Base-by-base conservation (phyloP, 2,329 filamentous ascomycete species). In the Fusarium sp. region DNA sequence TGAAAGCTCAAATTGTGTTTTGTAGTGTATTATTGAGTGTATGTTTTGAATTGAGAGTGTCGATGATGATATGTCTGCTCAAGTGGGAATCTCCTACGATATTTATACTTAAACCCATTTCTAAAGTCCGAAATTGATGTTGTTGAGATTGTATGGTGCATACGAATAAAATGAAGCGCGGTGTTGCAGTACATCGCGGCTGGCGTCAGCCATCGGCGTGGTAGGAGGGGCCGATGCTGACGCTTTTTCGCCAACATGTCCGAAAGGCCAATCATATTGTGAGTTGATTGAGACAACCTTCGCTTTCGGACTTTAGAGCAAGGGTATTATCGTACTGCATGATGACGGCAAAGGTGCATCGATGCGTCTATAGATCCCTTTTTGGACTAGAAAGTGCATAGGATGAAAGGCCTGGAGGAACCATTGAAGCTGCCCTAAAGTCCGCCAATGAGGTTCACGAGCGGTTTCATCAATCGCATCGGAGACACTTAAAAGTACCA, bases 191-290 rank as follows among this genome's bases (percentile, higher is more conserved):
- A 51, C 45, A 28, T 69, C 45, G 36, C 33, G 17, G 70, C 71
- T 74, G 71, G 75, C 74, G 72, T 74, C 75, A 77, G 69, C 75
- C 75, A 56, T 54, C 68, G 52, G 36, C n/a, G 42, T 41, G 9
- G 22, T 41, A 11, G 22, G n/a, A 48, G 28, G 60, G 17, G 33
- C 26, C 10, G 42, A 44, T 49, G 45, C 63, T 39, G 64, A 59
- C 42, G 39, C 47, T 55, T 59, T 36, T 36, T 44, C 13, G 48
- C 28, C 28, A 56, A 42, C 12, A 52, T 38, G 24, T 26, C 48
- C 47, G 57, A 60, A 54, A 18, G n/a, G 12, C 42, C 36, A 56
- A 36, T 42, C 38, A 44, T 7, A 20, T 59, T 31, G 17, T 4
- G 14, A 12, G 12, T 20, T 28, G 33, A n/a, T 11, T 15, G 31